Base-by-base conservation (phyloP, 176 grass and related monocot genomes). In the Chrysopogon serrulatus region DNA sequence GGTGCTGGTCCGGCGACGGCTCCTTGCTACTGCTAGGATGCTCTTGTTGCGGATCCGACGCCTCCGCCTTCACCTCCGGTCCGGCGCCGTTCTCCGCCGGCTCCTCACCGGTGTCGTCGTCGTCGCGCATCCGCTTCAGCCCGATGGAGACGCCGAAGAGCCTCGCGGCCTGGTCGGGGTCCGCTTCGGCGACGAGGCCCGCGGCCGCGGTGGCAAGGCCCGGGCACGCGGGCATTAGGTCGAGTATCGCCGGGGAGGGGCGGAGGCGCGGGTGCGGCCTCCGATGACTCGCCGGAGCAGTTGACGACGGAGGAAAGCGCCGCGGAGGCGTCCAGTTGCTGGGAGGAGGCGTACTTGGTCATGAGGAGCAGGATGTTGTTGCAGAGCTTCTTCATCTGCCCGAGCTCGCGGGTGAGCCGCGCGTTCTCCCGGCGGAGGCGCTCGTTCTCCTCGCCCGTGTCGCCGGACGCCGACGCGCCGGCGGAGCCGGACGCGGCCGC, bases 361-460 rank as follows among this genome's bases (percentile, higher is more conserved):
- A 96, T 93, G 68, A 96, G 94, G 59, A 89, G 76, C n/a, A 96
- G 8, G 70, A 96, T 96, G 73, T 96, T 96, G 62, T 89, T 91
- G 76, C 94, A 96, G 32, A 96, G 89, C 82, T 91, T 96, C 84
- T 96, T 96, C 91, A 96, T 96, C 73, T 96, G 88, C 0, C 88
- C 84, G 10, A 96, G 83, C 77, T 96, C 94, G n/a, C 94, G 94
- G 41, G 81, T 91, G 39, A 96, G 78, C 44, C 91, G 84, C 43
- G 78, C 36, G 84, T 96, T 96, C 68, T 96, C 94, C 28, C 83
- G 87, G 2, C 84, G 77, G 33, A 93, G 89, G 27, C 91, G 83
- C 24, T 91, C 89, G 86, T 96, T 96, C 77, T 96, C 94, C 30
- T 96, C 91, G 15, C 86, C 77, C 84, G 85, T 75, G 18, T 96